Base-by-base conservation (phyloP, 345 rosid species). In the Atalantia buxifolia region DNA sequence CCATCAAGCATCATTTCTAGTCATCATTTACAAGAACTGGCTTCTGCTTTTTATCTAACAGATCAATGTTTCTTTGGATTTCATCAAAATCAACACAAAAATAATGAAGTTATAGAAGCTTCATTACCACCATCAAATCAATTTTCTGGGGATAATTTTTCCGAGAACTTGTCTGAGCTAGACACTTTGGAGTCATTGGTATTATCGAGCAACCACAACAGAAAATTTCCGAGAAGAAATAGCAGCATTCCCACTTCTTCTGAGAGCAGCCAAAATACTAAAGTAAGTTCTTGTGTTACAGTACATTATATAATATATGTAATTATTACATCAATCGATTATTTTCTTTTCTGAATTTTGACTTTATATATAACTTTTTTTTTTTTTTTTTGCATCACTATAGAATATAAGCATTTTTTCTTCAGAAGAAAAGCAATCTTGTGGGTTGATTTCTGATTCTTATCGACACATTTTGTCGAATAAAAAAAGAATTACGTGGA, bases 401-500 rank as follows among this genome's bases (percentile, higher is more conserved):
- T 3, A 13, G 50, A 13, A 45, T 45, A 13, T 45, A 5, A 13
- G 18, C 50, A 45, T 45, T 45, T 13, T 45, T 45, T 12, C 50
- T 45, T 12, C 50, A 45, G 50, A 45, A 12, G 50, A 45, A 45
- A 45, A 12, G 18, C 16, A 3, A 5, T 13, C 50, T 45, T 13
- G 50, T 45, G 50, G 50, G 50, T 45, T 45, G 3, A 13, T 45
- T 13, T 45, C 18, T 45, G 16, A 45, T 45, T 45, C 50, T 45
- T 45, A 16, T 45, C 0, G 50, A 45, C 50, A 45, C 14, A 13
- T 45, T 45, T 12, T 45, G 50, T 45, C 50, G 18, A 45, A 45
- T 45, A 45, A 45, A 45, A 45, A 13, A 45, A 12, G 99, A 71
- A 86, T 96, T 56, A 84, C 94, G 79, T 93, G 99, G 97, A 93